Evolutionary conservation across 2,329 filamentous ascomycete species (phyloP).

Genomic region (Hymenotorrendiella dingleyae): DNA sequence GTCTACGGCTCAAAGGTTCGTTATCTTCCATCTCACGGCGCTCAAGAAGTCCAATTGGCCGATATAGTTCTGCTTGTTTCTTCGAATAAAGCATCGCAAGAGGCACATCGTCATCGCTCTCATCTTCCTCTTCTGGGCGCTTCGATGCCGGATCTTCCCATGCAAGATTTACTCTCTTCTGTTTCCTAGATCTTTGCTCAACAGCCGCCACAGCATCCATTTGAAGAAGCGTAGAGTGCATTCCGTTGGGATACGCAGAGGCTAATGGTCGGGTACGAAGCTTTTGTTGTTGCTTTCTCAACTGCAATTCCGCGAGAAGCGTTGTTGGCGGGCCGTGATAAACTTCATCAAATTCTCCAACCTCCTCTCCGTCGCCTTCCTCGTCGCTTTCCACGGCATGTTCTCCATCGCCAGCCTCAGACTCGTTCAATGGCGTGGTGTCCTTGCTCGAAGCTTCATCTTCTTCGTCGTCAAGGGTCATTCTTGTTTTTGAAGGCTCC

Average conservation of each 20-base stretch:
- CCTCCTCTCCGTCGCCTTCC: constrained; percentile 22
- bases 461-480: constrained; percentile 21
- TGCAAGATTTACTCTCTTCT: constrained; percentile 75
- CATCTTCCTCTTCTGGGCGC: constrained; percentile 41
- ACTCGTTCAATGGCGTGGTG: constrained; percentile 15
- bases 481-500: constrained; percentile 12
- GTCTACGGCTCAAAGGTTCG: constrained; percentile 52
- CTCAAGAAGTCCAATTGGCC: constrained; percentile 71
- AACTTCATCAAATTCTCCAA: constrained; percentile 40
- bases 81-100: constrained; percentile 72
- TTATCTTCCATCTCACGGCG: constrained; percentile 84
- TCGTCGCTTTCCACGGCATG: constrained; percentile 6
- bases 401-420: constrained; percentile 13
- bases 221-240: constrained; percentile 85
- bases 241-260: constrained; percentile 61
- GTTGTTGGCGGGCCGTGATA: constrained; percentile 78
- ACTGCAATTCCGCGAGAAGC: constrained; percentile 82
- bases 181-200: constrained; percentile 67
- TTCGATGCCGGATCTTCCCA: constrained; percentile 68
- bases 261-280: constrained; percentile 66
- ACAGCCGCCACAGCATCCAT: constrained; percentile 86
- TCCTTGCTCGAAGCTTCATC: constrained; percentile 21
- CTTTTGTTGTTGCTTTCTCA: constrained; percentile 85
- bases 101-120: constrained; percentile 78
- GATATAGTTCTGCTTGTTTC: constrained; percentile 44